Evolutionary conservation across 305 asterid species (phyloP).

Genomic region (Fraxinus albicans): DNA sequence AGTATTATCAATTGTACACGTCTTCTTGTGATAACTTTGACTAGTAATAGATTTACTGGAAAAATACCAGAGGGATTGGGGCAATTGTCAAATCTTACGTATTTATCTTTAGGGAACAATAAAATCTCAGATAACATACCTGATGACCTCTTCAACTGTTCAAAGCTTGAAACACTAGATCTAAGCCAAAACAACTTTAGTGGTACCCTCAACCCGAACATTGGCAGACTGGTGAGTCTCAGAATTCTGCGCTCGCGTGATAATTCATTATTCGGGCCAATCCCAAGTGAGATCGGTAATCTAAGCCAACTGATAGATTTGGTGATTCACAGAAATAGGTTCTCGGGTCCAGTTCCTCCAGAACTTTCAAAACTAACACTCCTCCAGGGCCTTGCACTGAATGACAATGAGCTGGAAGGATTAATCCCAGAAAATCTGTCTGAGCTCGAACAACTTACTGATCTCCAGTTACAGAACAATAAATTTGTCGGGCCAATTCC

Average conservation of each 20-base stretch:
- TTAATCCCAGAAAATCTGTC: constrained; percentile 52
- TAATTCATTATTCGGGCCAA: constrained; percentile 45
- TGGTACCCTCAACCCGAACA: constrained; percentile 40
- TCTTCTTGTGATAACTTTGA: constrained; percentile 41
- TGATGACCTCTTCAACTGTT: constrained; percentile 60
- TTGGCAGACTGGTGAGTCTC: constrained; percentile 55
- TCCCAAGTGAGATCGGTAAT: constrained; percentile 66
- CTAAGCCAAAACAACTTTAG: constrained; percentile 40
- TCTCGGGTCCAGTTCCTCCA: constrained; percentile 62
- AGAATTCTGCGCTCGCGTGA: constrained; percentile 31
- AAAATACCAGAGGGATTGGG: constrained; percentile 56
- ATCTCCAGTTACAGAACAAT: constrained; percentile 54
- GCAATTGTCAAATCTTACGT: constrained; percentile 44
- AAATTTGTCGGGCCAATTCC: constrained; percentile 56
- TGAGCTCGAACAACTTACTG: constrained; percentile 49
- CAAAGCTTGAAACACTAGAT: constrained; percentile 47
- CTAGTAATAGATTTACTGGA: constrained; percentile 48
- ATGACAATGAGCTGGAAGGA: constrained; percentile 55
- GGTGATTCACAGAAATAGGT: constrained; percentile 43
- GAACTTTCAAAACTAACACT: constrained; percentile 52
- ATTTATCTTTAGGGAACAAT: constrained; percentile 49
- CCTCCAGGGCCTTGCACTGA: constrained; percentile 63
- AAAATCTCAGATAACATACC: constrained; percentile 54
- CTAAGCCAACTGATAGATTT: constrained; percentile 50
- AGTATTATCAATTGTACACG: constrained; percentile 58